Conservation (phyloP, 108 stramenopile species). For the Cyclotella cryptica region DNA sequence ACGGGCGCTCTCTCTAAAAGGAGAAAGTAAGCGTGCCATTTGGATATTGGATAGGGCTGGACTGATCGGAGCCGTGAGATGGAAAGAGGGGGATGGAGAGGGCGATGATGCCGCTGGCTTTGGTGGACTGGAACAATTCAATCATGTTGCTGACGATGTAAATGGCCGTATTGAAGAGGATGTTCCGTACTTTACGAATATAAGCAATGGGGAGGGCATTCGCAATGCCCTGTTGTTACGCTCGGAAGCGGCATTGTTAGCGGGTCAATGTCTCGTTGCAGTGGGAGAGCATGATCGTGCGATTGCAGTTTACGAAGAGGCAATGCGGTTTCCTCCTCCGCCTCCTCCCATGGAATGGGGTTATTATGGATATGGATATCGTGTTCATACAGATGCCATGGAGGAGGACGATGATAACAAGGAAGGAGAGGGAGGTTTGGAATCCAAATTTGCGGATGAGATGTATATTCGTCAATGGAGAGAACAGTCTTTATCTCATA, state of each 20-base stretch:
- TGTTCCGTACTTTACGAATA: background rate
- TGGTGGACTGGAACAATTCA: background rate
- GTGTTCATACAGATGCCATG: background rate
- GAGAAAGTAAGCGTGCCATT: slow-evolving; percentile 60
- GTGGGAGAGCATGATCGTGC: slow-evolving; percentile 46
- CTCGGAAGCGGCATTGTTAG: slow-evolving; percentile 43
- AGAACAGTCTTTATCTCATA: slow-evolving; percentile 40
- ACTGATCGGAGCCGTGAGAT: slow-evolving; percentile 29
- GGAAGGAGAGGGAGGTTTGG: slow-evolving; percentile 3
- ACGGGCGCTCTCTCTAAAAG: slow-evolving; percentile 52
- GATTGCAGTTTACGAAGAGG: slow-evolving; percentile 37
- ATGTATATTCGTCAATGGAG: slow-evolving; percentile 42
- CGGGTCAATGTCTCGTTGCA: slow-evolving; percentile 42
- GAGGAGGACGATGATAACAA: slow-evolving; percentile 14
- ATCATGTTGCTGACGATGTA: background rate
- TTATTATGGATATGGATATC: slow-evolving; percentile 45
- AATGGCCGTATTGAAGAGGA: background rate
- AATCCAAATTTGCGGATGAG: slow-evolving; percentile 26
- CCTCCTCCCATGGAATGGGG: slow-evolving; percentile 41
- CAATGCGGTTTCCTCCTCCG: slow-evolving; percentile 48
- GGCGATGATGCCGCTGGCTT: slow-evolving; percentile 9
- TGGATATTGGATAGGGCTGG: slow-evolving; percentile 63
- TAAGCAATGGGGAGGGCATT: slow-evolving; percentile 32
- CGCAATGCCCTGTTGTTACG: slow-evolving; percentile 37
- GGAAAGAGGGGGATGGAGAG: background rate